Conservation (phyloP, 176 grass and related monocot genomes). For the Oryza australiensis region DNA sequence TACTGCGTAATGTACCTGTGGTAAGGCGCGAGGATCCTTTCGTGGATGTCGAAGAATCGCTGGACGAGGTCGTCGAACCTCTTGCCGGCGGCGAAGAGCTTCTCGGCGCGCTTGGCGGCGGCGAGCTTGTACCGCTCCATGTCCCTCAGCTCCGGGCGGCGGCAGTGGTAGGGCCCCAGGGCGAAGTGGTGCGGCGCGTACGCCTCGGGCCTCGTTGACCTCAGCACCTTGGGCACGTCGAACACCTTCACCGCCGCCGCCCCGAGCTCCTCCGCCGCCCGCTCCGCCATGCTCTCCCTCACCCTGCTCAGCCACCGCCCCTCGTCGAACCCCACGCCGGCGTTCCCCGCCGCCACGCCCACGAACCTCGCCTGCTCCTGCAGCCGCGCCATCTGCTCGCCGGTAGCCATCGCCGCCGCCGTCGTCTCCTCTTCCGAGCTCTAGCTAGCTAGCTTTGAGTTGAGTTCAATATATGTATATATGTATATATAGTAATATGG, state of each 20-base stretch:
- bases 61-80: conserved; percentile 66
- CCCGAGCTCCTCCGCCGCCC: conserved; percentile 42
- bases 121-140: conserved; percentile 93
- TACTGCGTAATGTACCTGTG: conserved; percentile 40
- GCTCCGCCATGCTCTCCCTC: conserved; percentile 53
- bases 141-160: conserved; percentile 68
- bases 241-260: conserved; percentile 55
- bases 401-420: not conserved
- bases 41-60: conserved; percentile 37
- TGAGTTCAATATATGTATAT: too few relatives aligned
- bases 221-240: conserved; percentile 56
- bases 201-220: conserved; percentile 48
- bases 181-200: conserved; percentile 79
- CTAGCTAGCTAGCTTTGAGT: too few relatives aligned
- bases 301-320: conserved; percentile 64
- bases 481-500: not conserved
- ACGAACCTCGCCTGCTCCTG: conserved; percentile 42
- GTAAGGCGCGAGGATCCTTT: conserved; percentile 59
- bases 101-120: conserved; percentile 70
- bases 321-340: conserved; percentile 47
- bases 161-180: conserved; percentile 73
- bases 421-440: not conserved
- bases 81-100: conserved; percentile 48
- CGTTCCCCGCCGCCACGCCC: conserved; percentile 22
- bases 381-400: conserved; percentile 17